Evolutionary conservation across 768 basidiomycete genomes (phyloP).

Genomic region (Tylopilus plumbeoviolaceoides): DNA sequence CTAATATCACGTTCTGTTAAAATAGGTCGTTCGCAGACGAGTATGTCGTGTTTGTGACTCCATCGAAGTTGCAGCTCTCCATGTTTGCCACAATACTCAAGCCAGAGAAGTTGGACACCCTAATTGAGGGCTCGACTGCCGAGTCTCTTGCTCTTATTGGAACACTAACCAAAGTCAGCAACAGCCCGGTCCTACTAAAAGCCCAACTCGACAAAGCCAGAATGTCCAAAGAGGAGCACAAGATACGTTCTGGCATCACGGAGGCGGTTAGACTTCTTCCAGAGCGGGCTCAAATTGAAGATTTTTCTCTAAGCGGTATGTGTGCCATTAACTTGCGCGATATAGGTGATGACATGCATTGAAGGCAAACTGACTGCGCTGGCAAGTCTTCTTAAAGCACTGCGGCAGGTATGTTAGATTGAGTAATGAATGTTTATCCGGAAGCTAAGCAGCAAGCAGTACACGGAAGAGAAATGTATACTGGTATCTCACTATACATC

Average conservation of each 20-base stretch:
- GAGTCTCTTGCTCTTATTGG: constrained; percentile 79
- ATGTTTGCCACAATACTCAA: constrained; percentile 77
- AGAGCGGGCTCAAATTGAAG: constrained; percentile 54
- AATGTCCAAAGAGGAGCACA: constrained; percentile 36
- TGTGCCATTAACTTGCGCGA: not conserved
- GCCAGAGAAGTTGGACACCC: constrained; percentile 61
- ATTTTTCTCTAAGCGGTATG: constrained; percentile 78
- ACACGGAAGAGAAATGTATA: constrained; percentile 90
- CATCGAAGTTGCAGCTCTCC: constrained; percentile 75
- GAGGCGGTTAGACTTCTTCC: constrained; percentile 66
- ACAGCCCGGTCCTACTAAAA: constrained; percentile 83
- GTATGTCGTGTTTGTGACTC: constrained; percentile 96
- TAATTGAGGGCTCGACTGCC: constrained; percentile 68
- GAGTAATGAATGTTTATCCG: not conserved
- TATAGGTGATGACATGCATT: constrained; percentile 3
- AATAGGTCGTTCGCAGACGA: constrained; percentile 61
- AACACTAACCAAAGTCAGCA: constrained; percentile 85
- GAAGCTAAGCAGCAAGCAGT: constrained; percentile 33
- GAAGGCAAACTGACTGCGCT: constrained; percentile 74
- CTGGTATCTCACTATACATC: constrained; percentile 96
- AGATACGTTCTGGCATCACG: constrained; percentile 46
- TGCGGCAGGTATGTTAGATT: constrained; percentile 48
- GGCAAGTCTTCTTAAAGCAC: constrained; percentile 53
- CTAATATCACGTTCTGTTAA: not conserved
- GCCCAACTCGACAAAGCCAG: constrained; percentile 67